Conservation (phyloP, 1,284 basidiomycete genomes). For the Cystobasidium slooffiae region DNA sequence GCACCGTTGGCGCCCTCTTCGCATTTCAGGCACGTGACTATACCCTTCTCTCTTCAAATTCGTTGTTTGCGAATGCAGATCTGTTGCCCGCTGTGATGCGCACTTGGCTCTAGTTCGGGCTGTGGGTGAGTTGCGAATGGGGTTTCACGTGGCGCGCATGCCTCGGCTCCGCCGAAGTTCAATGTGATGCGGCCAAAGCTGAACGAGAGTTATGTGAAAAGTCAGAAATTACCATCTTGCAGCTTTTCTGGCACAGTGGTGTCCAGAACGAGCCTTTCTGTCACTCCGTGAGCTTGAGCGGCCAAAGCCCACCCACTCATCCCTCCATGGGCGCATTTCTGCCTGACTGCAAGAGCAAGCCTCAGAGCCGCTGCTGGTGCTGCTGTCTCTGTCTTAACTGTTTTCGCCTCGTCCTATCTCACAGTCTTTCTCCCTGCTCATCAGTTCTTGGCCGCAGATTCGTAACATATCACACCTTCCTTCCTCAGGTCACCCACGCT, state of each 20-base stretch:
- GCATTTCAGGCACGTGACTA: slow-evolving; percentile 11
- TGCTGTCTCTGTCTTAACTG: not conserved
- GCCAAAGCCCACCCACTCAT: no score
- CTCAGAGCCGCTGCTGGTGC: not conserved
- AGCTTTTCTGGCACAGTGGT: not conserved
- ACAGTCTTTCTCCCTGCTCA: not conserved
- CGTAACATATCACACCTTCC: slow-evolving; percentile 1
- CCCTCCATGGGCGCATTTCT: no score
- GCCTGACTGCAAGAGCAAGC: not conserved
- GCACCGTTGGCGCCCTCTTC: no score
- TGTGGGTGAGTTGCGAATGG: no score
- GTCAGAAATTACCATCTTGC: not conserved
- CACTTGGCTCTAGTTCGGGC: not conserved
- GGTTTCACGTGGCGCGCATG: no score
- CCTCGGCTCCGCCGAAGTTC: not conserved
- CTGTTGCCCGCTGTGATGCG: no score
- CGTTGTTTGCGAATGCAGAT: not conserved
- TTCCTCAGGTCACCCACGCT: slow-evolving; percentile 13
- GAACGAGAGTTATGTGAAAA: not conserved
- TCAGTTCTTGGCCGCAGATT: not conserved
- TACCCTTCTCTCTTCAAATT: not conserved
- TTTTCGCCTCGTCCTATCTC: not conserved
- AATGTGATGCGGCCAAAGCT: not conserved
- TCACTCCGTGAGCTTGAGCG: no score
- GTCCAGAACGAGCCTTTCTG: slow-evolving; percentile 1